Evolutionary conservation across 2,329 filamentous ascomycete species (phyloP), one percentile per base, ranked within the genome.

Genomic region (Aspergillus uvarum): DNA sequence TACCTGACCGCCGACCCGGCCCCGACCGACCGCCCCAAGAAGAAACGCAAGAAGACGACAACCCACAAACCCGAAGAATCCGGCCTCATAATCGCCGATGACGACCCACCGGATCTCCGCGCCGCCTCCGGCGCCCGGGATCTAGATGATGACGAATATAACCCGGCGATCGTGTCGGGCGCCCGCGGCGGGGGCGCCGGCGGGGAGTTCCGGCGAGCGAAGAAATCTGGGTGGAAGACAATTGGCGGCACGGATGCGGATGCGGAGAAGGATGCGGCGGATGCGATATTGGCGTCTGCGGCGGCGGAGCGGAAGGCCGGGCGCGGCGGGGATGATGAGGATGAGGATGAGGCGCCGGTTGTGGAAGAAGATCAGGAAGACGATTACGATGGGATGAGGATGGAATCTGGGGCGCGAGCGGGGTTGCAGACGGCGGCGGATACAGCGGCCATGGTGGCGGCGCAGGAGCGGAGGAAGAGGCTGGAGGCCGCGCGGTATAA

Each of bases 351-450:
- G 5, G 38, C 72, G 11, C 76, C 79, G 4, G 67, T 72, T 7
- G 67, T 82, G n/a, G 69, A 70, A n/a, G 77, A 77, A 2, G 66
- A 68, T 1, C n/a, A n/a, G n/a, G 70, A 68, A 1, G 74, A 80
- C 16, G 69, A 72, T 14, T 29, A 70, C 1, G 70, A 65, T 0
- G 71, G 70, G 0, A 75, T 81, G n/a, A 86, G 86, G 66, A 96
- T 97, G 91, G 89, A 91, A 61, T 91, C 92, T 64, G 95, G 95
- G 19, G 92, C 91, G 2, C 86, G 89, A 69, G 93, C 92, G 0
- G 95, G 95, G 1, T 80, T 99, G 14, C 95, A 99, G 76, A 91
- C 86, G 2, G 93, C 91, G 0, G 87, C 86, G 1, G 84, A 94
- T 42, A 91, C 97, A 21, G 87, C 87, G 0, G 86, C 85, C 67